A percentile compares a stretch with the other conserved stretches of the same genome.
phyloP scores from a whole-genome alignment of 164 flowering plant genomes.

The Malania oleifera region DNA sequence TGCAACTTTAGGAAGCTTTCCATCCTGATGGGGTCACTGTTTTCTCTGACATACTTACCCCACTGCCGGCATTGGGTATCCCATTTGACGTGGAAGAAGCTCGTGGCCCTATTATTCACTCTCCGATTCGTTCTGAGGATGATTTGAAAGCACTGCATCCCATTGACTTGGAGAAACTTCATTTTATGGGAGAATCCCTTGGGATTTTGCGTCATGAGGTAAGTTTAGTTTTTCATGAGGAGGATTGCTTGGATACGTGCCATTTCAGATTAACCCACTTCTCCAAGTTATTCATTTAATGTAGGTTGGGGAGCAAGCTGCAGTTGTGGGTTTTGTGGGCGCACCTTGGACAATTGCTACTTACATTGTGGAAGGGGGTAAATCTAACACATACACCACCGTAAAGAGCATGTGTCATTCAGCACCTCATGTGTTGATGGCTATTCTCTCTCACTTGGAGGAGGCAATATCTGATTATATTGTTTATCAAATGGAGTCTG shows the following conservation, averaged over 20 bases:
- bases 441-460: constrained; percentile 80
- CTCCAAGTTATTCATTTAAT: constrained; percentile 3
- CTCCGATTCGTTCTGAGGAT: constrained; percentile 77
- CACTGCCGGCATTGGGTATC: constrained; percentile 95
- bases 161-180: constrained; percentile 71
- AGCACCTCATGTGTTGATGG: constrained; percentile 71
- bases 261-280: background rate
- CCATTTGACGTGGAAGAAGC: constrained; percentile 94
- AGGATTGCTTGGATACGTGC: background rate
- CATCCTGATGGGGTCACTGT: constrained; percentile 94
- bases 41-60: constrained; percentile 97
- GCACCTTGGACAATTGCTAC: constrained; percentile 99
- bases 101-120: constrained; percentile 82
- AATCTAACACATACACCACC: constrained; percentile 79
- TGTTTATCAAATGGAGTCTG: constrained; percentile 81
- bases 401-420: constrained; percentile 96
- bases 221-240: background rate
- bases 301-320: constrained; percentile 82
- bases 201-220: constrained; percentile 80
- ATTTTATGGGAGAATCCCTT: constrained; percentile 90
- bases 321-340: constrained; percentile 94
- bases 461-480: constrained; percentile 78
- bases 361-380: constrained; percentile 92
- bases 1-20: constrained; percentile 99
- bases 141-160: constrained; percentile 77